Evolutionary conservation across 2,329 filamentous ascomycete genomes (phyloP).

Genomic region (Gremmenia infestans): DNA sequence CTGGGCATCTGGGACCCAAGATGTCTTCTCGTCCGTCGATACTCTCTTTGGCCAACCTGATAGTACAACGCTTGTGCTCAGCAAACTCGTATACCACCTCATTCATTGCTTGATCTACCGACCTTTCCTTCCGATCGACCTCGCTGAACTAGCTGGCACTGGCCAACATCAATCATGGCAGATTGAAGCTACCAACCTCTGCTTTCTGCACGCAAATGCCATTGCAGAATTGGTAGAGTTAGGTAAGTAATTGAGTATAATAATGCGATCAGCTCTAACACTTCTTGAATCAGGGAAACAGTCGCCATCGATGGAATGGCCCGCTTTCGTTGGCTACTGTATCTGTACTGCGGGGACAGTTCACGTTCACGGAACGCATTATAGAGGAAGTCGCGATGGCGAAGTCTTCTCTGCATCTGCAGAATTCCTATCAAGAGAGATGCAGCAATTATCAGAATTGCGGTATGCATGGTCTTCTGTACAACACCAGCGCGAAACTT

Average conservation of each 20-base stretch:
- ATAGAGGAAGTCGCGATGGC: conserved; percentile 42
- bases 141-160: conserved; percentile 72
- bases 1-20: conserved; percentile 78
- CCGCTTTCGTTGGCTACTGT: conserved; percentile 80
- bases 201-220: conserved; percentile 80
- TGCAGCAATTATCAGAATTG: conserved; percentile 73
- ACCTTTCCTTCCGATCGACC: conserved; percentile 79
- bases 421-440: conserved; percentile 71
- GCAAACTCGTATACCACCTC: conserved; percentile 82
- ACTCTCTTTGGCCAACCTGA: conserved; percentile 72
- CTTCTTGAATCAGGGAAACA: conserved; percentile 42
- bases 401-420: conserved; percentile 54
- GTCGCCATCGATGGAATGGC: conserved; percentile 73
- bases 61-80: conserved; percentile 72
- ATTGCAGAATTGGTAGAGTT: conserved; percentile 79
- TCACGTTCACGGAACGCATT: conserved; percentile 81
- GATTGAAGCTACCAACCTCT: conserved; percentile 84
- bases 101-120: conserved; percentile 84
- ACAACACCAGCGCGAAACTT: conserved; percentile 73
- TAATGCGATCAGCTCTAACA: not conserved
- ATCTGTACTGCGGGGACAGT: conserved; percentile 83
- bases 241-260: conserved; percentile 36
- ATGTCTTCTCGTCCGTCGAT: conserved; percentile 71
- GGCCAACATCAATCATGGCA: conserved; percentile 90
- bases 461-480: conserved; percentile 72